phyloP scores from a whole-genome alignment of 768 basidiomycete species.

The Rhodosporidiobolus sp. region DNA sequence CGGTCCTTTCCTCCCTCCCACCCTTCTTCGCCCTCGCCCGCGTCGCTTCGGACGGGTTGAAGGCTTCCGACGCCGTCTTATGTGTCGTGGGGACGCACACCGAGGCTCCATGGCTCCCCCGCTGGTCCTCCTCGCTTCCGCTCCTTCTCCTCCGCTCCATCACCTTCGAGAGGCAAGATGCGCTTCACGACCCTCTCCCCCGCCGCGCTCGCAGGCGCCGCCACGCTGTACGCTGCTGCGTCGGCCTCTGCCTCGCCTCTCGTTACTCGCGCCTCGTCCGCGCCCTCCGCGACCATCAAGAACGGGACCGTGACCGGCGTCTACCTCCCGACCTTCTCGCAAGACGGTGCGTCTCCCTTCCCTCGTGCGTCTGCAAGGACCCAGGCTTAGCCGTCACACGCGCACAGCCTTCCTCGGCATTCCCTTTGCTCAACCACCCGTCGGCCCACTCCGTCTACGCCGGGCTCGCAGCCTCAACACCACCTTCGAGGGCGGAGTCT shows the following conservation, averaged over 20 bases:
- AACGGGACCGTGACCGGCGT: conserved; percentile 28
- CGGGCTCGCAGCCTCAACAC: conserved; percentile 54
- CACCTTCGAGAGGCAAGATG: too few relatives aligned
- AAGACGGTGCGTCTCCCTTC: conserved; percentile 4
- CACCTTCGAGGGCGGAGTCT: conserved; percentile 2
- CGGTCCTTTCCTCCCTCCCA: too few relatives aligned
- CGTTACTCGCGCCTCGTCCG: neutral
- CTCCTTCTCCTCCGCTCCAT: too few relatives aligned
- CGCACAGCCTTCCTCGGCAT: conserved; percentile 61
- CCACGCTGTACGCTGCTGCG: conserved; percentile 10
- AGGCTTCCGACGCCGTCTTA: too few relatives aligned
- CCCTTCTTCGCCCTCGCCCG: too few relatives aligned
- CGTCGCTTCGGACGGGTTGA: too few relatives aligned
- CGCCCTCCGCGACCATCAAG: conserved; percentile 8
- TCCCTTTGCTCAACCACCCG: conserved; percentile 60
- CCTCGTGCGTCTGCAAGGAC: neutral
- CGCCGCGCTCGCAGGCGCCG: conserved; percentile 36
- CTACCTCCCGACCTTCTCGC: neutral
- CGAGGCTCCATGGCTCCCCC: too few relatives aligned
- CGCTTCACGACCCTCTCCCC: neutral
- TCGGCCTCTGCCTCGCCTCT: neutral
- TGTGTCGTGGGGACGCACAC: too few relatives aligned
- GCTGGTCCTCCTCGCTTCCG: too few relatives aligned
- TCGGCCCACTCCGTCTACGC: conserved; percentile 60
- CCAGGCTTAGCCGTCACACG: neutral